Evolutionary conservation across 495 filamentous ascomycete species (phyloP).

Genomic region (Jackrogersella minutella): DNA sequence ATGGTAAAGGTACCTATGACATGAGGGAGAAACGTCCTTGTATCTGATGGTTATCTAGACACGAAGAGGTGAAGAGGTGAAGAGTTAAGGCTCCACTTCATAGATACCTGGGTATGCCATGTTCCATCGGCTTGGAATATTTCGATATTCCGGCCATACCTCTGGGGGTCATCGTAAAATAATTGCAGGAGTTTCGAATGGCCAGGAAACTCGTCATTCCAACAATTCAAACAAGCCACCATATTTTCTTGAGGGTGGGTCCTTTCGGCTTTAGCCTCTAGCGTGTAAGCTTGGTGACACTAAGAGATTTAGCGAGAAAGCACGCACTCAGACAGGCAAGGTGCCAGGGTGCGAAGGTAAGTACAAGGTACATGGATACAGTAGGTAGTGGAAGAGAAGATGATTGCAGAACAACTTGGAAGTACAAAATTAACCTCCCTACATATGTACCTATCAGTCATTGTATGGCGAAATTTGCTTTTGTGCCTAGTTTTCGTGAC

Average conservation of each 20-base stretch:
- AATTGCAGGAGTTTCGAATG: conserved; percentile 12
- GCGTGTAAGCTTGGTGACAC: conserved; percentile 13
- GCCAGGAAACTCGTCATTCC: conserved; percentile 40
- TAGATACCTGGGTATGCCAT: too few relatives aligned
- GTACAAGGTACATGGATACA: conserved; percentile 8
- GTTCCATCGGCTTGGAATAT: too few relatives aligned
- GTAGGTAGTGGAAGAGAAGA: conserved; percentile 1
- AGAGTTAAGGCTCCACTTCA: not conserved
- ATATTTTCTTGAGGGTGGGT: conserved; percentile 33
- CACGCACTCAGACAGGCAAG: conserved; percentile 17
- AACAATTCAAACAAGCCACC: conserved; percentile 43
- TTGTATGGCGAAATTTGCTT: conserved; percentile 3
- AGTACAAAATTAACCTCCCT: conserved; percentile 7
- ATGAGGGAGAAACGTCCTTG: not conserved
- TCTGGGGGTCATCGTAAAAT: not conserved
- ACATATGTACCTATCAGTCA: conserved; percentile 12
- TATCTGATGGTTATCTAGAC: not conserved
- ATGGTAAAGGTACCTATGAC: conserved; percentile 9
- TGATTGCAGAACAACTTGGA: conserved; percentile 10
- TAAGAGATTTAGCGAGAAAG: conserved; percentile 37
- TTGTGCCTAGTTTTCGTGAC: conserved; percentile 13
- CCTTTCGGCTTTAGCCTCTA: conserved; percentile 37
- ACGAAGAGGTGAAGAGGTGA: not conserved
- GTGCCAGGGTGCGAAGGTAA: conserved; percentile 14
- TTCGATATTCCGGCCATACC: not conserved